Percentiles rank a stretch among this genome's conserved stretches.
Evolutionary conservation across 495 filamentous ascomycete genomes (phyloP).

Genomic region (Xylaria cubensis): DNA sequence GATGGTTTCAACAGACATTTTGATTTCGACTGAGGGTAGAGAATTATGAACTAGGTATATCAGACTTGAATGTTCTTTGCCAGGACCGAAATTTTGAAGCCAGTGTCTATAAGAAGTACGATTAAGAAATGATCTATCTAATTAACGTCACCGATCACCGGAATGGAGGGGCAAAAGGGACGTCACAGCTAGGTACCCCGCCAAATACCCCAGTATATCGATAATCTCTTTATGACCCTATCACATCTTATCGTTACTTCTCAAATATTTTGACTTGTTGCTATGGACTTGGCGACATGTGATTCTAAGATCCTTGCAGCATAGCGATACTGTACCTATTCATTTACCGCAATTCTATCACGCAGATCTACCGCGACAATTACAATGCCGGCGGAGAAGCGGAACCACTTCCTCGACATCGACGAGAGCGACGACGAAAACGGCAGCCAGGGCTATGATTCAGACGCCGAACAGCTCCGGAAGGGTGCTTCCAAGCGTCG

Average conservation of each 20-base stretch:
- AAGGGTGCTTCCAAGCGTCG: slow-evolving; percentile 76
- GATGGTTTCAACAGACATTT: slow-evolving; percentile 80
- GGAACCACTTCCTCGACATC: slow-evolving; percentile 78
- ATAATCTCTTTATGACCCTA: slow-evolving; percentile 14
- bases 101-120: background rate
- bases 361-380: background rate
- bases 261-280: background rate
- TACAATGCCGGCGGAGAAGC: slow-evolving; percentile 70
- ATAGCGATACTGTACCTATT: background rate
- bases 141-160: slow-evolving; percentile 6
- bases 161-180: slow-evolving; percentile 9
- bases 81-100: background rate
- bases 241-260: slow-evolving; percentile 12
- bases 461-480: slow-evolving; percentile 68
- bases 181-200: slow-evolving; percentile 23
- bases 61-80: too few relatives aligned
- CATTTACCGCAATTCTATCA: background rate
- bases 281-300: background rate
- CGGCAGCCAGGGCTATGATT: slow-evolving; percentile 68
- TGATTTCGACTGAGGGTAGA: slow-evolving; percentile 30
- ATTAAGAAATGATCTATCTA: background rate
- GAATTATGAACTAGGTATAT: background rate
- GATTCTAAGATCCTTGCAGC: background rate
- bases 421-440: slow-evolving; percentile 73
- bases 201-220: slow-evolving; percentile 27